Evolutionary conservation across 345 rosid species (phyloP), one percentile per base, ranked within the genome.

Genomic region (Hypericum androsaemum): DNA sequence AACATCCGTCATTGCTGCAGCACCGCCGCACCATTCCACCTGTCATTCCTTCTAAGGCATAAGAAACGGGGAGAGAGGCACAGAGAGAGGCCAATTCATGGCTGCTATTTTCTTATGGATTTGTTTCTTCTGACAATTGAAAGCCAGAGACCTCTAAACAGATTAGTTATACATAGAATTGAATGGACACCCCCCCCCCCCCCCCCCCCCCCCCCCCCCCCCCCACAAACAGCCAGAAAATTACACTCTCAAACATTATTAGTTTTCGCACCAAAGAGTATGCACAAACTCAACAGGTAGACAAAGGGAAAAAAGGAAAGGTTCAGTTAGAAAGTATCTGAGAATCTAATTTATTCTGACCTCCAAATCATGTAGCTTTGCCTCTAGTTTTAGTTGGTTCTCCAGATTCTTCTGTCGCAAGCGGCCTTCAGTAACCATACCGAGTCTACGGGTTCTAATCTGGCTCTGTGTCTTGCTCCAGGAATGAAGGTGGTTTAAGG

Each of bases 11-110:
- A 77, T 79, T 60, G 95, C 64, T 61, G 77, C 88, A 16, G 77
- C 58, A 43, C 98, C 95, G 67, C 92, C 84, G 14, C 70, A 71
- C 98, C 96, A 90, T 52, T 90, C 98, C n/a, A 87, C 81, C 98
- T 90, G 80, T 39, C 60, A 74, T 64, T 41, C 52, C 16, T 48
- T 43, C 56, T 35, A 42, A 59, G 41, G 11, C 37, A 12, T 14
- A 56, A 52, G 11, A 48, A 11, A 12, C 6, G 35, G 15, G 17
- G 36, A 37, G 7, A 36, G 15, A 61, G 7, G 28, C 47, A 28
- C 9, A 15, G 7, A 1, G 15, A 13, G 10, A 13, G 17, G 49
- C 40, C 47, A 22, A 45, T 12, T 17, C 36, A 44, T 39, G 5
- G 12, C n/a, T n/a, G n/a, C n/a, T n/a, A n/a, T n/a, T n/a, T n/a